Percentiles rank a stretch among this genome's conserved stretches.
Evolutionary conservation across 495 filamentous ascomycete species (phyloP).

Genomic region (Penicilliopsis zonata): DNA sequence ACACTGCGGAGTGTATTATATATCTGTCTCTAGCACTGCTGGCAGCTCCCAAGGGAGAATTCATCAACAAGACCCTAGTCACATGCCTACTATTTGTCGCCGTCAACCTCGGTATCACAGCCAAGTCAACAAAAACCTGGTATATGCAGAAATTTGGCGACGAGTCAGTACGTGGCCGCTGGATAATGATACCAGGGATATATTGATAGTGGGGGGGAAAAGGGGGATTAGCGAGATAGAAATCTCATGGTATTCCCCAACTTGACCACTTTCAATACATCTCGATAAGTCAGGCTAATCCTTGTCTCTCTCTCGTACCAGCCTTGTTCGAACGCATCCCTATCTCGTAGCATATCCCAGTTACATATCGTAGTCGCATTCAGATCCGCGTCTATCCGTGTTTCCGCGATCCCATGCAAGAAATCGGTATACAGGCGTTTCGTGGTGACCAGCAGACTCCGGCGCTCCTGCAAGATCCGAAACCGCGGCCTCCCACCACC

Average conservation of each 20-base stretch:
- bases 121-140: constrained; percentile 66
- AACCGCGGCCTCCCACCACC: constrained; percentile 26
- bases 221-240: not conserved
- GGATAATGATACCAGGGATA: constrained; percentile 74
- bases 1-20: constrained; percentile 73
- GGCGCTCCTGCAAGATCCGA: constrained; percentile 76
- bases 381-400: constrained; percentile 46
- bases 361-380: constrained; percentile 58
- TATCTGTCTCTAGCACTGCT: constrained; percentile 69
- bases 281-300: constrained; percentile 83
- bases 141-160: constrained; percentile 69
- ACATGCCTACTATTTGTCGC: constrained; percentile 59
- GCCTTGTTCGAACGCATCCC: constrained; percentile 42
- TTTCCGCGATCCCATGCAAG: constrained; percentile 65
- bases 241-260: constrained; percentile 55
- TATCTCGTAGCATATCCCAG: constrained; percentile 64
- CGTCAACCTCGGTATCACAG: constrained; percentile 72
- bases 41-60: constrained; percentile 49
- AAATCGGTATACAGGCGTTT: constrained; percentile 55
- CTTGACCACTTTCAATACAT: constrained; percentile 78
- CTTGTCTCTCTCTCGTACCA: constrained; percentile 51
- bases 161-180: constrained; percentile 50
- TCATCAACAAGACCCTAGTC: constrained; percentile 63
- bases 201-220: constrained; percentile 31
- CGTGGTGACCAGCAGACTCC: constrained; percentile 68